phyloP scores from a whole-genome alignment of 345 rosid genomes.

The Eucalyptus urophylla region DNA sequence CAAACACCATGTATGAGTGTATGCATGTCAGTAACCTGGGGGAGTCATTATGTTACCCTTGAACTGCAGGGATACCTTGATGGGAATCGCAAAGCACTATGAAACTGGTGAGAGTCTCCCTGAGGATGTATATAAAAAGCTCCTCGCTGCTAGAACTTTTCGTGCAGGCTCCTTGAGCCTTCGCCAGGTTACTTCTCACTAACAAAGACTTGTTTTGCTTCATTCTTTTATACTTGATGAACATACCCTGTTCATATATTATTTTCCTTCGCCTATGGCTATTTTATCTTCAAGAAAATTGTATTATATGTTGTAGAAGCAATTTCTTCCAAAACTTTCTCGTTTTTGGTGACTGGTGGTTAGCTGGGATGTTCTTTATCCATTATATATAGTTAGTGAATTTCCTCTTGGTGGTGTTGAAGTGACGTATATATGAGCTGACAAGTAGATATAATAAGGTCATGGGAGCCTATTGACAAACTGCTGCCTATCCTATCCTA shows the following conservation, averaged over 20 bases:
- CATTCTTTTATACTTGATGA: not conserved
- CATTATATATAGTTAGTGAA: not conserved
- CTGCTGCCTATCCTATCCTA: not conserved
- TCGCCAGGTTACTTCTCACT: slow-evolving; percentile 52
- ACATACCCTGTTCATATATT: not conserved
- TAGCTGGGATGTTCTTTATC: not conserved
- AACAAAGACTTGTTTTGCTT: not conserved
- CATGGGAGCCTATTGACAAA: not conserved
- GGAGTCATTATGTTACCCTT: not conserved
- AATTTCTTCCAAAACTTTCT: not conserved
- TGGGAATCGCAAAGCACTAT: slow-evolving; percentile 89
- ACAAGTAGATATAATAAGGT: not conserved
- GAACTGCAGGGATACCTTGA: slow-evolving; percentile 62
- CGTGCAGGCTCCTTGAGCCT: slow-evolving; percentile 84
- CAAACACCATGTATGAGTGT: not conserved
- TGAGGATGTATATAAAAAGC: slow-evolving; percentile 70
- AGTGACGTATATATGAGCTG: not conserved
- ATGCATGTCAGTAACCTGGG: not conserved
- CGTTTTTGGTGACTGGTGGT: not conserved
- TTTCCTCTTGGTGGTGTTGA: not conserved
- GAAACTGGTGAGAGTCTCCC: slow-evolving; percentile 79
- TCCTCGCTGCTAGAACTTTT: slow-evolving; percentile 86
- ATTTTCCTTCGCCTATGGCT: not conserved
- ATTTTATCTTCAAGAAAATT: not conserved
- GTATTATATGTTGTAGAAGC: not conserved